phyloP scores from a whole-genome alignment of 176 grass and related monocot genomes.

The Lolium multiflorum region DNA sequence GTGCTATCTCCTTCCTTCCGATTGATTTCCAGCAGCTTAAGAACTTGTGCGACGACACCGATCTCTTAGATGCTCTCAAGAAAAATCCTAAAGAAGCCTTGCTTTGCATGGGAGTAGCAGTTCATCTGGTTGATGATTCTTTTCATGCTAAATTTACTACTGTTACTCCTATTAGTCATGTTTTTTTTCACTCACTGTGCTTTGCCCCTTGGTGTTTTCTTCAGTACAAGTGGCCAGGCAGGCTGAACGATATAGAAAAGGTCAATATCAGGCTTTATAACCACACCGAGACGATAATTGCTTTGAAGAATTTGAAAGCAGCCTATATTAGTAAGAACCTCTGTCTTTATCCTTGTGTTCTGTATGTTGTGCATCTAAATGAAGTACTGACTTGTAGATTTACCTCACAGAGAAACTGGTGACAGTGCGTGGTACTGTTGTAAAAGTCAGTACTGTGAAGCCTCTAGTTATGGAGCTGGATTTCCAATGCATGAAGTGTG shows the following conservation, averaged over 20 bases:
- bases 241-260: conserved; percentile 49
- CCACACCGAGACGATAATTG: conserved; percentile 51
- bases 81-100: conserved; percentile 73
- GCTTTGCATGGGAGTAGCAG: conserved; percentile 82
- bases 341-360: not conserved
- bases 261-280: conserved; percentile 94
- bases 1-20: conserved; percentile 48
- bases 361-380: conserved; percentile 17
- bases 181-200: conserved; percentile 9
- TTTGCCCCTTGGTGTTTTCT: conserved; percentile 27
- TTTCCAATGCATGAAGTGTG: conserved; percentile 79
- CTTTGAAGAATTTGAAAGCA: conserved; percentile 87
- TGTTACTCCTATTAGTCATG: not conserved
- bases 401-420: conserved; percentile 75
- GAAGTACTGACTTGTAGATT: conserved; percentile 44
- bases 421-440: conserved; percentile 74
- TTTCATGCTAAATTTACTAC: conserved; percentile 23
- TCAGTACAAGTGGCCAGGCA: conserved; percentile 48
- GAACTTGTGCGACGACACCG: conserved; percentile 43
- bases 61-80: conserved; percentile 53
- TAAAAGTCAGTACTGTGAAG: conserved; percentile 92
- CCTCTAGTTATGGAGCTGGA: conserved; percentile 70
- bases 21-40: conserved; percentile 71
- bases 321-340: conserved; percentile 75
- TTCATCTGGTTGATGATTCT: conserved; percentile 67